Base-by-base conservation (phyloP, 106 monocot genomes). In the Ottelia alismoides region DNA sequence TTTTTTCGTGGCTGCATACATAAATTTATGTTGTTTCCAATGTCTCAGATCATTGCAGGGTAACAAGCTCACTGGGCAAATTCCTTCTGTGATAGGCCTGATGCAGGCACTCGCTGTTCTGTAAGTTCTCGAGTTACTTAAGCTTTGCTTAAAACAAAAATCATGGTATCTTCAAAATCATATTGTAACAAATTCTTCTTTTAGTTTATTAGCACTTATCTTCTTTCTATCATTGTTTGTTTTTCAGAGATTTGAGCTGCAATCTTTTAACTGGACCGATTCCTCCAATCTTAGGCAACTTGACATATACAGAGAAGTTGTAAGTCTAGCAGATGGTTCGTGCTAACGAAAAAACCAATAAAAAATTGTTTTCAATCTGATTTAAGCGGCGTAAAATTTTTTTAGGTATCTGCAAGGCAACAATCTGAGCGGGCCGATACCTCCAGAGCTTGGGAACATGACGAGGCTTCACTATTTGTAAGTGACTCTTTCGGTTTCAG, bases 21-120 rank as follows among this genome's bases (percentile, higher is more conserved):
- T n/a, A n/a, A n/a, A n/a, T n/a, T n/a, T n/a, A n/a, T n/a, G n/a
- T n/a, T n/a, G n/a, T n/a, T n/a, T n/a, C n/a, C n/a, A n/a, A n/a
- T n/a, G n/a, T n/a, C n/a, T n/a, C 60, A 94, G 94, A 56, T 94
- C 94, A 3, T 76, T 94, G 78, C 94, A 94, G 76, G 88, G 84
- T 23, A 94, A 94, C 60, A 81, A 76, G 17, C 76, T 94, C 60
- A 58, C 81, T 20, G 94, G 94, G 4, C 63, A 35, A 10, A 94
- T 94, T 74, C 94, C 94, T 45, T 32, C 80, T 56, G 94, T 94
- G 6, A 84, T 94, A 74, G 94, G 94, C 23, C 73, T 94, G 22
- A 94, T 94, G 94, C 94, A 94, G 62, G 94, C 94, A 25, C 81
- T 94, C 56, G 81, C 94, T 16, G 94, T 94, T 21, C 55, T 94